Percentiles rank a stretch among this genome's conserved stretches.
phyloP scores from a whole-genome alignment of 2,329 filamentous ascomycete genomes.

The Colletotrichum ledebouriae region DNA sequence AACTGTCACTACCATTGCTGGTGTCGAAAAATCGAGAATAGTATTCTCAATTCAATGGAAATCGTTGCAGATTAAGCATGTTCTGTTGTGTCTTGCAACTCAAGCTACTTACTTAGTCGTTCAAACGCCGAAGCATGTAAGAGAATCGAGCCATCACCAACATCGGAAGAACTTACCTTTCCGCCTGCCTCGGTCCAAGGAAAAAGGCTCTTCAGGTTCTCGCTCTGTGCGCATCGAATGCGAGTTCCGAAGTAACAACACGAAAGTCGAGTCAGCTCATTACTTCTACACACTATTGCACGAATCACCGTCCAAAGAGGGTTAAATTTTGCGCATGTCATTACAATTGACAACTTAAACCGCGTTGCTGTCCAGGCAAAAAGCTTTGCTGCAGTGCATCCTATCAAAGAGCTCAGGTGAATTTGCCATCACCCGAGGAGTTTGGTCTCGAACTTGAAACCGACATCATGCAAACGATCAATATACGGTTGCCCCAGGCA shows the following conservation, averaged over 20 bases:
- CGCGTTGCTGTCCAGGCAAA: no score
- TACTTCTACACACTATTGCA: neutral
- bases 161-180: neutral
- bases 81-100: no score
- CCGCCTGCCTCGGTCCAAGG: neutral
- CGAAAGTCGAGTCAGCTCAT: constrained; percentile 5
- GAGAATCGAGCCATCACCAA: neutral
- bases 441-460: constrained; percentile 73
- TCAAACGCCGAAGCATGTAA: no score
- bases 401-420: neutral
- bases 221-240: neutral
- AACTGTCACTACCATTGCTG: no score
- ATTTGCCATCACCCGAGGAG: constrained; percentile 51
- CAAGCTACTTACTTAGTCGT: no score
- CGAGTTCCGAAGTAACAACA: neutral
- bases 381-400: no score
- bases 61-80: no score
- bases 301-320: constrained; percentile 12
- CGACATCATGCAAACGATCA: constrained; percentile 71
- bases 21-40: no score
- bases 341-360: constrained; percentile 8
- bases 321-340: constrained; percentile 23
- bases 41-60: no score
- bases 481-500: constrained; percentile 77
- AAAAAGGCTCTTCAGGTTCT: no score